Base-by-base conservation (phyloP, 2,329 filamentous ascomycete genomes). In the Aspergillus oerlinghausenensis region DNA sequence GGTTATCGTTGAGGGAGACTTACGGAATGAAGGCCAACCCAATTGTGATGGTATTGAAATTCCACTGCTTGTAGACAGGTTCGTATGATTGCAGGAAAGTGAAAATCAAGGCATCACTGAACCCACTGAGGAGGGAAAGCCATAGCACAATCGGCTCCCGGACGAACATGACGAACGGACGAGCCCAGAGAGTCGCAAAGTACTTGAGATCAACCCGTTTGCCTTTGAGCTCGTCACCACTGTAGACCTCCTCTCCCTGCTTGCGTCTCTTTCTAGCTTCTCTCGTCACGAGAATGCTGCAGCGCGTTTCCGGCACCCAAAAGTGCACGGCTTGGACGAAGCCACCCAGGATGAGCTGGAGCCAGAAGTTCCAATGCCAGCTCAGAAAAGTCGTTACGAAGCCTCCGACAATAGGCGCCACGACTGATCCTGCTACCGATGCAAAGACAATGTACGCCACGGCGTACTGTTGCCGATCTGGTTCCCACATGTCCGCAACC, bases 381-480 rank as follows among this genome's bases (percentile, higher is more conserved):
- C 69, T 52, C 75, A 82, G n/a, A 77, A 80, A 56, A 48, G 84
- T 72, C 67, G 81, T 80, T 8, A 82, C 75, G 40, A 84, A 77
- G 1, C 80, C 79, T 9, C 82, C 82, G 14, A 84, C 73, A 2
- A 82, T 77, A 0, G 81, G 80, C 0, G 81, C 82, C 1, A 80
- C 78, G 3, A 90, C 84, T 0, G 88, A 90, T 9, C 89, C 89
- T 8, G 86, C 88, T 10, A 92, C 89, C 0, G 88, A 92, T 0
- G 88, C 90, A 63, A 92, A 88, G 48, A 92, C 88, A 25, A 89
- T 85, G 59, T 85, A 90, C 1, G 87, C 86, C 2, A 92, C 87
- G 1, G 88, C 88, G 59, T 88, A 89, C 68, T 90, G 87, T 69
- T 90, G 87, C 25, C 79, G 77, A 59, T 89, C 85, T 0, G 86